Base-by-base conservation (phyloP, 2,329 filamentous ascomycete genomes). In the Juglanconis juglandina region DNA sequence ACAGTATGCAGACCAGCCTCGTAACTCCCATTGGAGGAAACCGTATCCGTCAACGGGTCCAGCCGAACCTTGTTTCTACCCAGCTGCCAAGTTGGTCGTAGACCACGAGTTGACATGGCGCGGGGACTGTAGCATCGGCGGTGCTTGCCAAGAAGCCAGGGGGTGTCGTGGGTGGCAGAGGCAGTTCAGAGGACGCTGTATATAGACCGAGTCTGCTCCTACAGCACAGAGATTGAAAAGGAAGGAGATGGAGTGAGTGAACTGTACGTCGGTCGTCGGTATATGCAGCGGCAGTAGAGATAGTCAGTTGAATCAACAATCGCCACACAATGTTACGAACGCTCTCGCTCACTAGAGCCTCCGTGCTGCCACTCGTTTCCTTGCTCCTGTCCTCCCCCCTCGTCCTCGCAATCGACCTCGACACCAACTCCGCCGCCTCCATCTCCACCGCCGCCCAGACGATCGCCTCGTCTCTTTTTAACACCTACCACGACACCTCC, bases 401-500 rank as follows among this genome's bases (percentile, higher is more conserved):
- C 17, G 68, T 60, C 50, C 58, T 61, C 24, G 68, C 68, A 24
- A 37, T 71, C 30, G 55, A 68, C 24, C 66, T 73, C 59, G 56
- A 65, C 62, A 53, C 66, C 10, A 57, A 60, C 32, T 60, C 69
- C 51, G 50, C 56, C 14, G 56, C 62, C 11, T 71, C 70, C 3
- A 64, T 72, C 58, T 68, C 68, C 13, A 39, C 58, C 3, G 64
- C 65, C 14, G 70, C 71, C 6, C 59, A 65, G 10, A 53, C 65
- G 42, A 67, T 73, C 42, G 68, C 70, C 24, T 68, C 70, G 53
- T 68, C 68, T 4, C 57, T 73, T 9, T 72, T 59, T 42, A 44
- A 68, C 53, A 53, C 61, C 35, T 72, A 68, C 54, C 67, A 73
- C 64, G 69, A 73, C 52, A 57, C 66, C 44, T 60, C 46, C 37